Base-by-base conservation (phyloP, 805 yeast species). In the Dipodascus albidus region DNA sequence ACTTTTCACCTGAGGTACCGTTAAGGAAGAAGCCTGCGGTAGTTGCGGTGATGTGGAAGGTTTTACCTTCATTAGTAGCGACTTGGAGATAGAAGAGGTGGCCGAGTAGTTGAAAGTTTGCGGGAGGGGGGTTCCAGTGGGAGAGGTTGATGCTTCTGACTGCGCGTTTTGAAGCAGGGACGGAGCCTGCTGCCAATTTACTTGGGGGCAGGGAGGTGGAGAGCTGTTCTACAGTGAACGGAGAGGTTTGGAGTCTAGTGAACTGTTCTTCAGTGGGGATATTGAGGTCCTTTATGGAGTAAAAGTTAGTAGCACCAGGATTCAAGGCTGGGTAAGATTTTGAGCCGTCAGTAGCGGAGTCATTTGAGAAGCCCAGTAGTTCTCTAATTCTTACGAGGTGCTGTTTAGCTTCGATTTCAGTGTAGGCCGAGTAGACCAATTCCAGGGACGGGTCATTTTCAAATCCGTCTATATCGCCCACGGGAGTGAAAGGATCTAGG, bases 51-150 rank as follows among this genome's bases (percentile, higher is more conserved):
- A 91, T 78, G 61, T 87, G 85, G 67, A 76, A 79, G 24, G 78
- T 77, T 64, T 87, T 95, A 60, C 84, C 84, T 69, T 93, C 98
- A 58, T 86, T 72, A 49, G 96, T 86, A 61, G 80, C 83, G 47
- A 81, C 74, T 54, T 79, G 79, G 62, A 93, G 72, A 67, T 91
- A 91, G 54, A 85, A 72, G 60, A 90, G 73, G 63, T 90, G 96
- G 23, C 98, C 98, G 64, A 76, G 77, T 49, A 75, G 59, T 60
- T 72, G 77, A 64, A 77, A 79, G 51, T 73, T 70, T 17, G 83
- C 72, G 27, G 91, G 83, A 14, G 88, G 88, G 2, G 97, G 96
- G 58, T 86, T 83, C 93, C 96, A 91, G 52, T 80, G 78, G 14
- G 96, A 86, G 50, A 88, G 66, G 52, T 74, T 78, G 56, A 93